Base-by-base conservation (phyloP, 2,329 filamentous ascomycete genomes). In the Chaetomium strumarium region DNA sequence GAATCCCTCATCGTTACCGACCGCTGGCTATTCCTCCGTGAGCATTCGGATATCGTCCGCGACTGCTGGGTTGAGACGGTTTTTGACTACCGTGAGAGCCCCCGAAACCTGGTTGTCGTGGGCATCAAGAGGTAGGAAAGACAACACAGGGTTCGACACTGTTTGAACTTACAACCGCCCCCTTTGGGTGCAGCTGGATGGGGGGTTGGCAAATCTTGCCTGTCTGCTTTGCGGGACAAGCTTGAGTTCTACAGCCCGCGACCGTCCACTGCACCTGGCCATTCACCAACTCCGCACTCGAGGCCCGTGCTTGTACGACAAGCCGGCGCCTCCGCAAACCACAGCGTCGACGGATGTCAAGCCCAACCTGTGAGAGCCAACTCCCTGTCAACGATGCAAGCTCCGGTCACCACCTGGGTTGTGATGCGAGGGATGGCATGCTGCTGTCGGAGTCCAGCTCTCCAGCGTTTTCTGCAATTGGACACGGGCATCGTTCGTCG, bases 1-100 rank as follows among this genome's bases (percentile, higher is more conserved):
- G 93, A 99, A 73, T 89, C 90, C 31, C 74, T 95, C 54, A 92
- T 99, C 62, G 90, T 95, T 47, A 82, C 86, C 42, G 93, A 99
- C 74, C 79, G 93, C 42, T 99, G 90, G 88, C 73, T 88, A 56
- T 99, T 85, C 71, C 73, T 99, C 60, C 79, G 75, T 53, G 92
- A 99, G 71, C 88, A 95, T 61, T 64, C 72, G 46, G 79, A 85
- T 39, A 72, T 85, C 7, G 84, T 90, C 41, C 73, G 79, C 58
- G 79, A 86, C 58, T 86, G 84, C 55, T 99, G 93, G 93, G 91
- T 96, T 5, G 90, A 97, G 72, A 78, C 87, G 1, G 90, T 96
- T 5, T 97, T 97, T 72, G 90, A 95, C 60, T 96, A 95, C 68
- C 74, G 72, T 36, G 71, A 86, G 65, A 96, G 90, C 67, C 93